phyloP scores from a whole-genome alignment of 306 rosid species.

The Cucurbita argyrosperma region DNA sequence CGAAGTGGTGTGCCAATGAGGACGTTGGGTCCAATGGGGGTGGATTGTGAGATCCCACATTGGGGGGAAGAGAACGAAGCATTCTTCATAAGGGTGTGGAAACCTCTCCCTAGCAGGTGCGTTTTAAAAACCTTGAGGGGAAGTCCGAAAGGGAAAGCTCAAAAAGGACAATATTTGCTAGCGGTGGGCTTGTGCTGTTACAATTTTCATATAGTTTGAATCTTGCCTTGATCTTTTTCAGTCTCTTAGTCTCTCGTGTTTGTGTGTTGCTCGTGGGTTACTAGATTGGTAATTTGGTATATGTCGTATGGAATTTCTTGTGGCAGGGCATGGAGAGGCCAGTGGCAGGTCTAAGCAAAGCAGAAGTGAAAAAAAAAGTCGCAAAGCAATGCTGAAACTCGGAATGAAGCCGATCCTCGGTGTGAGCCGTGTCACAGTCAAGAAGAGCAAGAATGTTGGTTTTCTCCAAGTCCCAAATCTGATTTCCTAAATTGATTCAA shows the following conservation, averaged over 20 bases:
- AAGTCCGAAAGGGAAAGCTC: too few relatives aligned
- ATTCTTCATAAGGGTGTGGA: too few relatives aligned
- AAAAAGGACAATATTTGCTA: too few relatives aligned
- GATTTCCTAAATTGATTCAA: neutral
- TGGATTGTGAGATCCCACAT: too few relatives aligned
- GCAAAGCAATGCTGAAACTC: constrained; percentile 92
- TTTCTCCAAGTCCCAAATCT: neutral
- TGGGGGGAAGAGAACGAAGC: too few relatives aligned
- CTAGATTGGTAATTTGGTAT: neutral
- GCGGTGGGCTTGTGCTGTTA: too few relatives aligned
- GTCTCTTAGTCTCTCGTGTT: neutral
- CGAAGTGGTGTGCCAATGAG: too few relatives aligned
- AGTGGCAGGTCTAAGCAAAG: constrained; percentile 80
- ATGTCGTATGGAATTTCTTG: neutral
- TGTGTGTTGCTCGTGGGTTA: neutral
- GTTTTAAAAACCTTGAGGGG: too few relatives aligned
- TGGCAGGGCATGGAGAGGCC: constrained; percentile 26
- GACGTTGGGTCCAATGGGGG: too few relatives aligned
- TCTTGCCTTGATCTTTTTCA: neutral
- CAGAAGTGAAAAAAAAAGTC: constrained; percentile 95
- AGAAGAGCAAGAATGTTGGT: constrained; percentile 13
- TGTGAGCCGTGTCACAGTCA: constrained; percentile 53
- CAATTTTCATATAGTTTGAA: neutral
- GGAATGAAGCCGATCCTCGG: constrained; percentile 83
- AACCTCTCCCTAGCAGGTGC: too few relatives aligned